Percentiles rank a stretch among this genome's conserved stretches.
These are phyloP conservation scores for Microsporum audouinii DNA, from an alignment of 2,329 filamentous ascomycete genomes.

Conservation along the genomic window DNA sequence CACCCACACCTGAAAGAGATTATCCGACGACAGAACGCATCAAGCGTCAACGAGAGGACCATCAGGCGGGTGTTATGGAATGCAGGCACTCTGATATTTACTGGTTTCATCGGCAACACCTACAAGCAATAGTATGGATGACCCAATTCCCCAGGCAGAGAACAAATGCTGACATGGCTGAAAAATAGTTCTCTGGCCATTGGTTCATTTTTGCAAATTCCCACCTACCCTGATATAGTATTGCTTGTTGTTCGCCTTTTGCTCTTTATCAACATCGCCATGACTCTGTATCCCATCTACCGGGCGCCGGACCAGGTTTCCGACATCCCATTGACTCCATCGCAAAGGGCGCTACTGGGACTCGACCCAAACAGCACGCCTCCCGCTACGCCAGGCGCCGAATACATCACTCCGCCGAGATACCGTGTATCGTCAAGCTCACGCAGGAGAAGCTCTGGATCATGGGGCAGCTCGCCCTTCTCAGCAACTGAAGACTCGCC, in stretches of 20 bases:
- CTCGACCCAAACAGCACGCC: slow-evolving; percentile 58
- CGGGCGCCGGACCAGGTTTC: slow-evolving; percentile 62
- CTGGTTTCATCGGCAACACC: slow-evolving; percentile 35
- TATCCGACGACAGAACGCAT: slow-evolving; percentile 63
- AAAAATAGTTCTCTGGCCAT: slow-evolving; percentile 27
- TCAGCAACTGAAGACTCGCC: slow-evolving; percentile 27
- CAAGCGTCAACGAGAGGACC: slow-evolving; percentile 68
- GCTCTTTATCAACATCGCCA: slow-evolving; percentile 57
- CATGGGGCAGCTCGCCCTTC: slow-evolving; percentile 29
- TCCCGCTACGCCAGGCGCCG: slow-evolving; percentile 54
- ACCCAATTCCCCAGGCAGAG: background rate
- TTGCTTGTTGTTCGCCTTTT: slow-evolving; percentile 50
- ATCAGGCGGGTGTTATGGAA: slow-evolving; percentile 61
- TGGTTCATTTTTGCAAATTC: slow-evolving; percentile 25
- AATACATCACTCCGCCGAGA: slow-evolving; percentile 74
- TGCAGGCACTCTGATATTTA: slow-evolving; percentile 41
- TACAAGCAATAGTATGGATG: slow-evolving; percentile 27
- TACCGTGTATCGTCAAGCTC: slow-evolving; percentile 64
- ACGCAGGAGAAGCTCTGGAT: slow-evolving; percentile 33
- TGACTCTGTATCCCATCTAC: slow-evolving; percentile 62
- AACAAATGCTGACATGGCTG: slow-evolving; percentile 12
- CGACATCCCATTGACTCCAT: slow-evolving; percentile 85
- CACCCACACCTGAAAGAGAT: slow-evolving; percentile 87
- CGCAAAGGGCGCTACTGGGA: slow-evolving; percentile 73
- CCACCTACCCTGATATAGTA: slow-evolving; percentile 34